A percentile compares a stretch with the other conserved stretches of the same genome.
Evolutionary conservation across 2,329 filamentous ascomycete genomes (phyloP).

Genomic region (Sporothrix protearum): DNA sequence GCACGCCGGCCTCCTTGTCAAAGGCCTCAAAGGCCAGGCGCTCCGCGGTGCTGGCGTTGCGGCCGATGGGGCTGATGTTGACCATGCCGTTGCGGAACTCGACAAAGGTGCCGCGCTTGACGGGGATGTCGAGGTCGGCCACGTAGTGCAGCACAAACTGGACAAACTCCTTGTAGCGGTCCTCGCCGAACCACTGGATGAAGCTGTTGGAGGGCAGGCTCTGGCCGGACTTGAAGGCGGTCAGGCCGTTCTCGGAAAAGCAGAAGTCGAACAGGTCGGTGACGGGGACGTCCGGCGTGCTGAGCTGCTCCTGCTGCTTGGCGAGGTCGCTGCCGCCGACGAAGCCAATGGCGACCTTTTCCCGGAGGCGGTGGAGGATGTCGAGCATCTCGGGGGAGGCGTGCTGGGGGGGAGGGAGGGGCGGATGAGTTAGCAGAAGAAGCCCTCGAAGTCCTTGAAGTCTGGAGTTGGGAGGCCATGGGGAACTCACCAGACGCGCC

Average conservation of each 20-base stretch:
- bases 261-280: conserved; percentile 92
- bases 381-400: conserved; percentile 79
- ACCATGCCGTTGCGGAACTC: conserved; percentile 92
- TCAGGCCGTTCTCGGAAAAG: conserved; percentile 96
- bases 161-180: conserved; percentile 72
- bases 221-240: conserved; percentile 78
- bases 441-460: too few species aligned
- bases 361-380: conserved; percentile 73
- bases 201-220: conserved; percentile 76
- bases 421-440: neutral
- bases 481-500: conserved; percentile 63
- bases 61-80: conserved; percentile 77
- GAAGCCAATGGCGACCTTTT: conserved; percentile 85
- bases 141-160: conserved; percentile 77
- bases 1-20: conserved; percentile 73
- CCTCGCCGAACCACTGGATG: conserved; percentile 87
- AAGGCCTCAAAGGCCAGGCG: conserved; percentile 77
- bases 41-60: conserved; percentile 80
- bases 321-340: conserved; percentile 87
- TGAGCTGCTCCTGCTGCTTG: conserved; percentile 97
- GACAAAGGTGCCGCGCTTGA: conserved; percentile 81
- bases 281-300: conserved; percentile 63
- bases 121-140: conserved; percentile 75
- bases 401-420: conserved; percentile 42
- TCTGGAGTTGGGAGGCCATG: neutral